phyloP scores from a whole-genome alignment of 352 stramenopile species.

The Phytophthora sansomeana region DNA sequence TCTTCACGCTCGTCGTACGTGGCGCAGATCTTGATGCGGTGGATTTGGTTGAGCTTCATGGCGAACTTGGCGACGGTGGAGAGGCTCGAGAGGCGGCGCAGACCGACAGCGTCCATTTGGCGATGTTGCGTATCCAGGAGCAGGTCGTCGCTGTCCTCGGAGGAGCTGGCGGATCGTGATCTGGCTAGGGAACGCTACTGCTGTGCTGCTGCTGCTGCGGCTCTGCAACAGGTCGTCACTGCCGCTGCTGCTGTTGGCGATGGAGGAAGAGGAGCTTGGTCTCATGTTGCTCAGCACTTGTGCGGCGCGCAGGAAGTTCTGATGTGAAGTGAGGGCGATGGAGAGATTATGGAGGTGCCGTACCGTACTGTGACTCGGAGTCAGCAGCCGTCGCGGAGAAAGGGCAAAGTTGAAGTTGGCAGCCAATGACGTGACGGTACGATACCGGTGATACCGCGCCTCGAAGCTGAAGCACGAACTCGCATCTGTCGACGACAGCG shows the following conservation, averaged over 20 bases:
- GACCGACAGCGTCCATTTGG: neutral
- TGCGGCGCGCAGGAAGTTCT: constrained; percentile 10
- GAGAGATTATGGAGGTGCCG: neutral
- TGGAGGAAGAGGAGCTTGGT: neutral
- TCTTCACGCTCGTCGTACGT: constrained; percentile 43
- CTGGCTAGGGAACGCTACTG: constrained; percentile 16
- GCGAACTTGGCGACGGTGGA: constrained; percentile 60
- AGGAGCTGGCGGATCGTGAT: constrained; percentile 25
- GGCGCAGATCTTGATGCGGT: constrained; percentile 49
- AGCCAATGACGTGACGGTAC: constrained; percentile 30
- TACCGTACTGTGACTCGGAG: constrained; percentile 6
- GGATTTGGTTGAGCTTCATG: constrained; percentile 67
- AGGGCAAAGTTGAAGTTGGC: constrained; percentile 31
- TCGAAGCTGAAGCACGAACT: neutral
- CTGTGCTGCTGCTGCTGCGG: constrained; percentile 24
- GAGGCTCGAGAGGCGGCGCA: constrained; percentile 43
- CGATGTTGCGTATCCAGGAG: neutral
- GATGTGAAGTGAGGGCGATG: constrained; percentile 17
- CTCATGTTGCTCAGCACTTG: constrained; percentile 10
- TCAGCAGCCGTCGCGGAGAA: constrained; percentile 13
- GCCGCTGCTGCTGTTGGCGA: constrained; percentile 1
- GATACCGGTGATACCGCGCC: constrained; percentile 15
- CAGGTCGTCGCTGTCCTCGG: constrained; percentile 19
- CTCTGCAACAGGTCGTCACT: constrained; percentile 21
- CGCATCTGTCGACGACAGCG: no score